Base-by-base conservation (phyloP, 495 filamentous ascomycete species). In the Acidiella bohemica region DNA sequence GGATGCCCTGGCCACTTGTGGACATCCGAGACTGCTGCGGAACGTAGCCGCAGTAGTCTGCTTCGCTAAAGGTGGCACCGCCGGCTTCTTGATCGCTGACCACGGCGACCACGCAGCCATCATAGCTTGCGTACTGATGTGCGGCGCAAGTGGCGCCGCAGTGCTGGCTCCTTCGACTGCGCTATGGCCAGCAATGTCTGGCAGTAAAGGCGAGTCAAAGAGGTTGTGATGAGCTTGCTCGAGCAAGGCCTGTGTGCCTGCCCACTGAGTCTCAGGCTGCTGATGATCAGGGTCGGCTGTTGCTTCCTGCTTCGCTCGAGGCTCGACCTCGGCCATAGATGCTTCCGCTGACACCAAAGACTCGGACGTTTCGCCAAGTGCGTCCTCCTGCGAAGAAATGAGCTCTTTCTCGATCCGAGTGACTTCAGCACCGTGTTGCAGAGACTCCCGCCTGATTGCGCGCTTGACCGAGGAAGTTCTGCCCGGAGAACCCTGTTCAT, bases 51-150 rank as follows among this genome's bases (percentile, higher is more conserved):
- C 22, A 24, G 35, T 17, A 5, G 18, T 23, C n/a, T 11, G 7
- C 29, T 21, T 12, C 24, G 39, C 20, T 11, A 39, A 18, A 12
- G 4, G 21, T 19, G 23, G 20, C 7, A 2, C n/a, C 29, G 23
- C 1, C 18, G 40, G 41, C 35, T 46, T 50, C 42, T 44, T 51
- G 3, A 51, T 23, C 1, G 32, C 25, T 5, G 48, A 51, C 42
- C 37, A 51, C 10, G 42, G 42, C 20, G 29, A 29, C 18, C 44
- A 51, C 1, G 25, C 42, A 2, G 16, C 43, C 2, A 47, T 16
- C 18, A 51, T 32, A 5, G 32, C 34, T 36, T 51, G 48, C 18
- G 48, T 51, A 21, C 34, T 36, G 7, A 32, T 42, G 16, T 43
- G 17, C 4, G 34, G 34, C 3, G 34, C 4, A 9, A 14, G 32